Conservation (phyloP, 1,284 basidiomycete species). For the Takashimella koratensis region DNA sequence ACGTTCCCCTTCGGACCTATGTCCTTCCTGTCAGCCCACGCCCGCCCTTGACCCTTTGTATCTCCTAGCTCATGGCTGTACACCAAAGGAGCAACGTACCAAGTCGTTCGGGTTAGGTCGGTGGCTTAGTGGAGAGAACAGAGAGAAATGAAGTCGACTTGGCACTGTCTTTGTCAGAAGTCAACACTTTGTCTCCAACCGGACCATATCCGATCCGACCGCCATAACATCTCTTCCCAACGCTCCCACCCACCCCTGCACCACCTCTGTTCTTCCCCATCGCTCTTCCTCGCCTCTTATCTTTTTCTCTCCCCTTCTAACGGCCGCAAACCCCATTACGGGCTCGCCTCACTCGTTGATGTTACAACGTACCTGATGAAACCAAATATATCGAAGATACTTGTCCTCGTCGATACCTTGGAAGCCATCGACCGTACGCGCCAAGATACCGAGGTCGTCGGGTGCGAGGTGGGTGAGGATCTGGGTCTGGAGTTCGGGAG, state of each 20-base stretch:
- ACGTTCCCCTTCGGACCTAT: conserved; percentile 16
- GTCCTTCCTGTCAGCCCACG: not conserved
- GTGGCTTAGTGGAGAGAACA: conserved; percentile 17
- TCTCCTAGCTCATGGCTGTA: no score
- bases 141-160: not conserved
- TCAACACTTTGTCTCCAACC: not conserved
- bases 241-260: conserved; percentile 17
- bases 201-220: no score
- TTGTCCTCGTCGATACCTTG: conserved; percentile 19
- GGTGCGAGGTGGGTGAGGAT: conserved; percentile 26
- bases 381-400: conserved; percentile 21
- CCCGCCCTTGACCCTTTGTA: no score
- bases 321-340: not conserved
- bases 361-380: conserved; percentile 10
- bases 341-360: not conserved
- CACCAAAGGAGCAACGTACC: conserved; percentile 12
- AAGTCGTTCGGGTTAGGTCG: conserved; percentile 24
- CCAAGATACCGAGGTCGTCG: conserved; percentile 23
- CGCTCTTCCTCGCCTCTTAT: not conserved
- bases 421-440: conserved; percentile 16
- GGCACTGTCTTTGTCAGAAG: not conserved
- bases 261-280: not conserved
- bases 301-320: not conserved
- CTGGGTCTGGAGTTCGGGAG: conserved; percentile 18
- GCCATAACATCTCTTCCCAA: conserved; percentile 16